A percentile compares a stretch with the other conserved stretches of the same genome.
Conservation (phyloP, 2,329 filamentous ascomycete genomes). For the Berkeleyomyces rouxiae region DNA sequence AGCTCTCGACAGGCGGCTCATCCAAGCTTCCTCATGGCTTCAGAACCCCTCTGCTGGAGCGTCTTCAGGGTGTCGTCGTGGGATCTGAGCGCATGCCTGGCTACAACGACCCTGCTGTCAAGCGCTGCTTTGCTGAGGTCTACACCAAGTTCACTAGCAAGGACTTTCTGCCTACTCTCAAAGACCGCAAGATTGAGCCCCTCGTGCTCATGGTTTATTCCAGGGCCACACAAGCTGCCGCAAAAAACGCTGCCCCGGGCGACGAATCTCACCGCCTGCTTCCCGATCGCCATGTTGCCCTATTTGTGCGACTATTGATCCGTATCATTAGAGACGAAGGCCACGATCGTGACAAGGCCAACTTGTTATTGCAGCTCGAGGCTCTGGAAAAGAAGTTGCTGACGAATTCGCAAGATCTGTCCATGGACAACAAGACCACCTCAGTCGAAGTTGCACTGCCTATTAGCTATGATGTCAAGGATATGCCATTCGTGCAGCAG, state of each 20-base stretch:
- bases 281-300: conserved; percentile 83
- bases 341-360: conserved; percentile 68
- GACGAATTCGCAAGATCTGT: conserved; percentile 79
- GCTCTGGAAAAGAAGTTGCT: conserved; percentile 87
- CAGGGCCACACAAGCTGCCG: conserved; percentile 68
- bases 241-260: conserved; percentile 56
- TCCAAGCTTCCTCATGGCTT: conserved; percentile 43
- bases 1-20: conserved; percentile 17
- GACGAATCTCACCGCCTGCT: conserved; percentile 85
- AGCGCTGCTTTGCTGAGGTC: conserved; percentile 86
- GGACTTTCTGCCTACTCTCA: conserved; percentile 76
- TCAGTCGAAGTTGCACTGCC: conserved; percentile 71
- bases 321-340: conserved; percentile 68
- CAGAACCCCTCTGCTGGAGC: conserved; percentile 41
- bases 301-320: conserved; percentile 78
- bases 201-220: conserved; percentile 93
- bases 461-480: conserved; percentile 80
- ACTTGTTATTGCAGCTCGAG: conserved; percentile 61
- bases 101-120: conserved; percentile 78
- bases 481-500: conserved; percentile 84
- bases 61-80: conserved; percentile 63
- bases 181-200: conserved; percentile 83
- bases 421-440: conserved; percentile 29
- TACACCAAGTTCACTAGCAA: conserved; percentile 85
- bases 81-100: conserved; percentile 74